Base-by-base conservation (phyloP, 805 yeast species). In the Candida coquimbonensis region DNA sequence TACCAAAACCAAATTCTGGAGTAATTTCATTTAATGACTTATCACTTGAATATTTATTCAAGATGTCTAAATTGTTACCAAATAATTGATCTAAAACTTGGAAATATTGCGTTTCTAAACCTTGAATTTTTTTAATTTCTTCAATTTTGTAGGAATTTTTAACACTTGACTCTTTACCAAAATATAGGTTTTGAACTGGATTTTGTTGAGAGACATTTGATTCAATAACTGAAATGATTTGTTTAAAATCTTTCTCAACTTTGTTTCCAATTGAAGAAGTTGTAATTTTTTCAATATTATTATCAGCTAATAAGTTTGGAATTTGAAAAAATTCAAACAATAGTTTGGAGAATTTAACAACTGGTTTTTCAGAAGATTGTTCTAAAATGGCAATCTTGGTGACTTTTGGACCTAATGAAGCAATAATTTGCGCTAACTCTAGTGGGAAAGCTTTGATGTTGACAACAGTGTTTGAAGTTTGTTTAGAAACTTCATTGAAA, bases 1-100 rank as follows among this genome's bases (percentile, higher is more conserved):
- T 67, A 63, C 98, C 98, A 54, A 76, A 87, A 9, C 96, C 96
- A 59, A 70, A 90, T 65, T 89, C 97, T 24, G 97, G 98, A 43
- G 80, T 76, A 17, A 79, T 59, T 5, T 78, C 77, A 43, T 69
- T 67, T 38, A 72, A 67, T 41, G 60, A 54, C 19, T 67, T 65
- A 24, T 74, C 69, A 16, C 72, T 55, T 53, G 65, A 41, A 42
- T n/a, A 76, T 45, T 81, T 80, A 64, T 87, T 83, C 61, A 85
- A 69, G 34, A 89, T 65, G 43, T 74, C 69, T 49, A 86, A 68
- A 45, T 77, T 70, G 8, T 71, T 61, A 16, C 73, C 65, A 59
- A 80, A 82, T 8, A 87, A 71, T 64, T 89, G 96, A 40, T 74
- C 64, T 53, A 90, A 73, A 17, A 91, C 78, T 61, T 82, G 83